Evolutionary conservation across 805 yeast genomes (phyloP), one percentile per base, ranked within the genome.

Genomic region (Barnettozyma botsteinii): DNA sequence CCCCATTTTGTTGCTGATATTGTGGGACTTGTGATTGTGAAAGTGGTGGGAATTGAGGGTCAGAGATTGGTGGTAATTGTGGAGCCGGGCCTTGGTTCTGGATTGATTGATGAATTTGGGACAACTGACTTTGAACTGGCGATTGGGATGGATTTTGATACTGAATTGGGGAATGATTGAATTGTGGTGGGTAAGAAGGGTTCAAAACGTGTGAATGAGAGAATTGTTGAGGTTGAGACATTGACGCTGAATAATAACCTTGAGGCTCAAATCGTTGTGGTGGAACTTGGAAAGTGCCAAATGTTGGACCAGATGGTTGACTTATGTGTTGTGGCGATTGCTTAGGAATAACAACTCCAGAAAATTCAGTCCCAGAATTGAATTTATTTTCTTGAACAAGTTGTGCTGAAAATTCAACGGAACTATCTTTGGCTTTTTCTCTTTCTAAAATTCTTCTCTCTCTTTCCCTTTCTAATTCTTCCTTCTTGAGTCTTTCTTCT

Each of bases 361-460:
- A n/a, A n/a, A n/a, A n/a, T n/a, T n/a, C n/a, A n/a, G n/a, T n/a
- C n/a, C n/a, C n/a, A n/a, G n/a, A n/a, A n/a, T n/a, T n/a, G n/a
- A n/a, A n/a, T n/a, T n/a, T n/a, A n/a, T n/a, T n/a, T n/a, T n/a
- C n/a, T n/a, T n/a, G n/a, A n/a, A n/a, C n/a, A n/a, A n/a, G n/a
- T n/a, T n/a, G n/a, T n/a, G n/a, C n/a, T n/a, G 17, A 5, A n/a
- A 29, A 21, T 17, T 14, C 28, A 21, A 21, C 12, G 4, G 31
- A 13, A 19, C 3, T 10, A 18, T 50, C 52, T 31, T 42, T 38
- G 8, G 38, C 36, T 31, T 48, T 45, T 32, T 55, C 57, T 32
- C 51, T 47, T 37, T 55, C 58, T 29, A 44, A 10, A 14, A 30
- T 42, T 45, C 59, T 33, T 54, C 56, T 42, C 32, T 53, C 36